Base-by-base conservation (phyloP, 495 filamentous ascomycete genomes). In the Hypoxylon cercidicola region DNA sequence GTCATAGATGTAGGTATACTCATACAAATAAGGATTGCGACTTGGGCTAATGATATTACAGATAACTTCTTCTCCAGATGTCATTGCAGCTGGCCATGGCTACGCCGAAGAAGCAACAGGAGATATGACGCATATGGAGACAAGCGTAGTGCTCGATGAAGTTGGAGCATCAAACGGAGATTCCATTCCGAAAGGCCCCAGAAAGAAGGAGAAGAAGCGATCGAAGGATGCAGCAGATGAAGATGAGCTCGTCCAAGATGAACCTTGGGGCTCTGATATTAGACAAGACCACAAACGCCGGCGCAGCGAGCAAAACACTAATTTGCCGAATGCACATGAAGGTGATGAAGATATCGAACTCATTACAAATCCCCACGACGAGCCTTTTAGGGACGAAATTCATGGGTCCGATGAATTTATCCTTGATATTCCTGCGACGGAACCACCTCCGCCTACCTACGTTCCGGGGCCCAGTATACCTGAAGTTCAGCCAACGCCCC, bases 21-120 rank as follows among this genome's bases (percentile, higher is more conserved):
- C n/a, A 4, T 21, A 28, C 8, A 57, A 5, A 41, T 35, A 37
- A 1, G 11, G 18, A 4, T 53, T 18, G 7, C 2, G 15, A 47
- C 11, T 18, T 50, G n/a, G 28, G 45, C 62, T 50, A 69, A 65
- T 35, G 30, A 11, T 44, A n/a, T 0, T 19, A 5, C 32, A 74
- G 71, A 68, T 72, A 30, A 50, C 49, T 3, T 74, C 71, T 55
- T 74, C 71, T 11, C 69, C 69, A 28, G 69, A 72, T 55, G 47
- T 65, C 11, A 65, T 70, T 32, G 35, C 40, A 18, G 61, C 56
- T 56, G 62, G 15, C 25, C 55, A 59, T 54, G 59, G 54, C 32
- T 15, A 50, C 16, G 15, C 47, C 25, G 32, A 44, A 4, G 16
- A 28, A 40, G 21, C 2, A 51, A 21, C 20, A 8, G 34, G n/a